phyloP scores from a whole-genome alignment of 2,329 filamentous ascomycete genomes.

The Diaporthe eres region DNA sequence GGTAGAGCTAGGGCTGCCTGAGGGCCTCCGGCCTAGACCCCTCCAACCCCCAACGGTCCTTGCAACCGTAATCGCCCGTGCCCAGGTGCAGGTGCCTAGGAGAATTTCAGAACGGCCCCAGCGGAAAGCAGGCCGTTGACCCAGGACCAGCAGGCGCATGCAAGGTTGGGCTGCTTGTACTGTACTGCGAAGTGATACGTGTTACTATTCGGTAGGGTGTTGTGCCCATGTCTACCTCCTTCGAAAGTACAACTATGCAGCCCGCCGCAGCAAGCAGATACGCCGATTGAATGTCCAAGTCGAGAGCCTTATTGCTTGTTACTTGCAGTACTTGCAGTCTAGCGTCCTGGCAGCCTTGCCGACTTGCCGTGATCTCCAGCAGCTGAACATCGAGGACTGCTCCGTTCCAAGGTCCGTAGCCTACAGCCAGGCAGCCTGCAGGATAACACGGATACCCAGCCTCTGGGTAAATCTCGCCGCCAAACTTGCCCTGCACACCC shows the following conservation, averaged over 20 bases:
- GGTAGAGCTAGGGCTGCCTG: neutral
- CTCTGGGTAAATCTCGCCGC: neutral
- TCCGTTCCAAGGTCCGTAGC: neutral
- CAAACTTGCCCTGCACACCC: neutral
- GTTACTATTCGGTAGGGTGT: conserved; percentile 18
- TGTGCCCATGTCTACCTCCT: conserved; percentile 7
- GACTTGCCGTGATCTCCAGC: neutral
- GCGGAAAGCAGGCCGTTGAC: conserved; percentile 7
- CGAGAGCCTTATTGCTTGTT: conserved; percentile 1
- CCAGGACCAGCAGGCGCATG: neutral
- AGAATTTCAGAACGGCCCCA: conserved; percentile 3
- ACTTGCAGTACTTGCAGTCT: neutral
- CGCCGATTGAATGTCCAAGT: neutral
- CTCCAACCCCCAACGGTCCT: conserved; percentile 6
- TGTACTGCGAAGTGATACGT: conserved; percentile 14
- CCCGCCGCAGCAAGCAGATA: neutral
- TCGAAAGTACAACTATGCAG: neutral
- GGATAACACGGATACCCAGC: neutral
- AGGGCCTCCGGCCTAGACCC: neutral
- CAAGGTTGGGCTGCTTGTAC: neutral
- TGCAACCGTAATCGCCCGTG: neutral
- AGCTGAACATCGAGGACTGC: neutral
- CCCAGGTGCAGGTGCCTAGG: conserved; percentile 23
- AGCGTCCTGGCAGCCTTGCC: conserved; percentile 10
- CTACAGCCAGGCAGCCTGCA: conserved; percentile 4